A percentile compares a stretch with the other conserved stretches of the same genome.
Conservation (phyloP, 2,329 filamentous ascomycete genomes). For the Shiraia bambusicola region DNA sequence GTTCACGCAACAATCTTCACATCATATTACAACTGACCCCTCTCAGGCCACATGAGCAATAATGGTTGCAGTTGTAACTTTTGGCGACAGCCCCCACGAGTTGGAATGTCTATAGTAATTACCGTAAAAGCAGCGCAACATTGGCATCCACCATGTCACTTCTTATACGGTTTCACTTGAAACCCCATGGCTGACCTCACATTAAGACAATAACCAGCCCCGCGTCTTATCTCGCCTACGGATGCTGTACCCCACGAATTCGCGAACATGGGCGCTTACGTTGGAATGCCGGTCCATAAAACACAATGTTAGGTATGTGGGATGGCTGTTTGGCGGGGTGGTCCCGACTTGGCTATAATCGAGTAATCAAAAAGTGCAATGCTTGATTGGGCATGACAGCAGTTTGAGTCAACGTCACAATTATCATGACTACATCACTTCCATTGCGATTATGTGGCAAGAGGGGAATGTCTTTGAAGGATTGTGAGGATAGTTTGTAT, state of each 20-base stretch:
- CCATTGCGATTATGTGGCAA: no score
- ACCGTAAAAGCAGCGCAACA: conserved; percentile 5
- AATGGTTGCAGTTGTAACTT: neutral
- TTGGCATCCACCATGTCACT: neutral
- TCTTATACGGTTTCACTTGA: conserved; percentile 1
- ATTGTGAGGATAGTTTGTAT: no score
- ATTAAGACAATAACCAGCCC: conserved; percentile 1
- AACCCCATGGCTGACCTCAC: conserved; percentile 3
- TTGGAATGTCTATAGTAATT: neutral
- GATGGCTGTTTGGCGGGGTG: neutral
- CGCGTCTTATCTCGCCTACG: conserved; percentile 2
- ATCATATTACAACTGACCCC: conserved; percentile 1
- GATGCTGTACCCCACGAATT: conserved; percentile 1
- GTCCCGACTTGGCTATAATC: no score
- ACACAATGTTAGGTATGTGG: neutral
- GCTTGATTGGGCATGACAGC: no score
- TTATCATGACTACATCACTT: no score
- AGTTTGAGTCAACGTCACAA: no score
- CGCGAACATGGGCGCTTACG: conserved; percentile 2
- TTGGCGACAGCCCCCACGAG: neutral
- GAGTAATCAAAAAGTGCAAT: no score
- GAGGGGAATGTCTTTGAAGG: no score
- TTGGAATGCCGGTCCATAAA: neutral
- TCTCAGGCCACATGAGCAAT: conserved; percentile 1
- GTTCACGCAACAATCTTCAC: neutral